Evolutionary conservation across 805 yeast species (phyloP), one percentile per base, ranked within the genome.

Genomic region (Hanseniaspora meyeri): DNA sequence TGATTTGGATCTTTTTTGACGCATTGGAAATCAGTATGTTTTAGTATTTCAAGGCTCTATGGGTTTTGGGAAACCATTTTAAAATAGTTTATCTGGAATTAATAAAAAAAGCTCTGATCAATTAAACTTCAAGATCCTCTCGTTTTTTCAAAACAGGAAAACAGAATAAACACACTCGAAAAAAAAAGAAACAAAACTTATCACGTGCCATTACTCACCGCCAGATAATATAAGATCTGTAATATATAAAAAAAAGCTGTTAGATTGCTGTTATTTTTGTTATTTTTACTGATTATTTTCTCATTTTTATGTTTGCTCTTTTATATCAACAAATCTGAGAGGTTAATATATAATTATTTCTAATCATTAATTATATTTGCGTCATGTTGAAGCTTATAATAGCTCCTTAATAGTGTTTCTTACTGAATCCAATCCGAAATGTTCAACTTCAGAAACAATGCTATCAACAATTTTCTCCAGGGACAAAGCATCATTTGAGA

Each of bases 1-100:
- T 0, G 93, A 76, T 70, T 91, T 91, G 54, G 97, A 95, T 71
- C 98, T 78, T 70, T 90, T 91, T 72, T 91, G 96, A 76, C 95
- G 88, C 98, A 91, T 91, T 37, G 59, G 68, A n/a, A 31, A 17
- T 46, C n/a, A 17, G 12, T 11, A 8, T 19, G 1, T 20, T 46
- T 46, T 32, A 29, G 20, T 46, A 6, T 24, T 24, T 24, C 5
- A 24, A 24, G 27, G 27, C 27, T 24, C 5, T 24, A 24, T 24
- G 27, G 27, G 27, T 3, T 3, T 24, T 24, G 27, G 5, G 27
- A 4, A 24, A 4, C 27, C 27, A 24, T 24, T 24, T 24, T 24
- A 4, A 24, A 24, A 24, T 24, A 24, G 27, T 24, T 24, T 24
- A 24, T 4, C 27, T 4, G 5, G 27, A 24, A 24, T 5, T 24